A percentile compares a stretch with the other conserved stretches of the same genome.
phyloP scores from a whole-genome alignment of 2,329 filamentous ascomycete genomes.

The Claviceps sorghi region DNA sequence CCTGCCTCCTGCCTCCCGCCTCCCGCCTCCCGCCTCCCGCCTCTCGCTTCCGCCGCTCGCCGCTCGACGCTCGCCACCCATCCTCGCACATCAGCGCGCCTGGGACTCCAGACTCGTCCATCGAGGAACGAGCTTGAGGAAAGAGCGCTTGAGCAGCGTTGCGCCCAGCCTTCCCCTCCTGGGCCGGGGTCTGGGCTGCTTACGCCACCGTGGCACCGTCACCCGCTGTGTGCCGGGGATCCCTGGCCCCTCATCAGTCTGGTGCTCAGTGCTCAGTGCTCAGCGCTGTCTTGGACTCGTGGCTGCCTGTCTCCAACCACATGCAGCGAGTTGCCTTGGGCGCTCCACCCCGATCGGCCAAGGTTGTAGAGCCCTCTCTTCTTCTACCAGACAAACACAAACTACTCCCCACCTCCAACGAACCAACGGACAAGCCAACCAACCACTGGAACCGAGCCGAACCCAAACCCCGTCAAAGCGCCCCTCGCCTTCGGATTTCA shows the following conservation, averaged over 20 bases:
- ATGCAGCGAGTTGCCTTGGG: too few species aligned
- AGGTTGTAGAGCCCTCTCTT: too few species aligned
- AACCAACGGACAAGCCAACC: too few species aligned
- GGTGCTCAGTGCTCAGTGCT: too few species aligned
- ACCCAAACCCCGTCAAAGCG: neutral
- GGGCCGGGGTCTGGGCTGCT: neutral
- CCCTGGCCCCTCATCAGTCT: neutral
- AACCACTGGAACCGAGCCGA: neutral
- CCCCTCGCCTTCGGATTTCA: neutral
- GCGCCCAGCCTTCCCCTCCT: neutral
- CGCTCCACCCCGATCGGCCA: constrained; percentile 5
- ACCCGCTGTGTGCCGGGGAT: neutral
- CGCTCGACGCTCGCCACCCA: neutral
- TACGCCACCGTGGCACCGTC: neutral
- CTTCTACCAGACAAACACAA: neutral
- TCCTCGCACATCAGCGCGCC: neutral
- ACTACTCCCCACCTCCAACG: neutral
- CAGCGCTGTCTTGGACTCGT: neutral
- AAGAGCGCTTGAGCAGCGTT: neutral
- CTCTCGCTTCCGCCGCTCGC: too few species aligned
- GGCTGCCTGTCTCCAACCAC: neutral
- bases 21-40: too few species aligned
- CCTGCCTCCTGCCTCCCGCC: too few species aligned
- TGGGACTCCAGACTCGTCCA: neutral
- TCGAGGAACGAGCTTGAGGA: neutral